These are phyloP conservation scores for Ganoderma lucidum DNA, from an alignment of 1,284 basidiomycete species.

Conservation along the genomic window DNA sequence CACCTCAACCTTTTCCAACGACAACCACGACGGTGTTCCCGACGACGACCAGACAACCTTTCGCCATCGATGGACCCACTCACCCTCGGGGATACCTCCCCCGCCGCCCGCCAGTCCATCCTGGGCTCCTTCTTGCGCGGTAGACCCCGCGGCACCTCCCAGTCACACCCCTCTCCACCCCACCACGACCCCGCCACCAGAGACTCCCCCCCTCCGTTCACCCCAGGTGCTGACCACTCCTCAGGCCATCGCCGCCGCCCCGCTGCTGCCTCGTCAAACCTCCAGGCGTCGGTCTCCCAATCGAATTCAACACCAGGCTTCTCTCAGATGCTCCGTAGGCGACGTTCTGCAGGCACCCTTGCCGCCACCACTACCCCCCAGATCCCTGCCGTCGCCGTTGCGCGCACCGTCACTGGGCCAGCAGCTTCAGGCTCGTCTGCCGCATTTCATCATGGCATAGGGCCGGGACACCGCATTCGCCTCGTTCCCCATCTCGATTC, in stretches of 20 bases:
- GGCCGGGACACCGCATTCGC: conserved; percentile 66
- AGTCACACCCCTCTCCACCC: conserved; percentile 47
- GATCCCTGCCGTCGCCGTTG: conserved; percentile 38
- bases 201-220: conserved; percentile 41
- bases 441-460: conserved; percentile 20
- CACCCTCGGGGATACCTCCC: conserved; percentile 41
- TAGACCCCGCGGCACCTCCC: conserved; percentile 48
- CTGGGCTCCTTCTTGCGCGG: conserved; percentile 49
- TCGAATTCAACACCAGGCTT: conserved; percentile 40
- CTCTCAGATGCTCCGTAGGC: conserved; percentile 47
- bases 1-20: conserved; percentile 31
- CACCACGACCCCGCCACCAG: conserved; percentile 36
- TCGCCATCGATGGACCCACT: conserved; percentile 42
- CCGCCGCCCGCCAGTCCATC: conserved; percentile 47
- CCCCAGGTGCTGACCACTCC: conserved; percentile 30
- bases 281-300: conserved; percentile 42
- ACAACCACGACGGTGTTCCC: conserved; percentile 30
- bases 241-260: conserved; percentile 43
- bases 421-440: conserved; percentile 25
- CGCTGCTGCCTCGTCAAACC: conserved; percentile 38
- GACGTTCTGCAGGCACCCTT: conserved; percentile 47
- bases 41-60: conserved; percentile 25
- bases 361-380: conserved; percentile 39
- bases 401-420: conserved; percentile 36
- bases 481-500: conserved; percentile 96